Percentiles rank a stretch among this genome's conserved stretches.
Evolutionary conservation across 2,329 filamentous ascomycete species (phyloP).

Genomic region (Phoma sp.): DNA sequence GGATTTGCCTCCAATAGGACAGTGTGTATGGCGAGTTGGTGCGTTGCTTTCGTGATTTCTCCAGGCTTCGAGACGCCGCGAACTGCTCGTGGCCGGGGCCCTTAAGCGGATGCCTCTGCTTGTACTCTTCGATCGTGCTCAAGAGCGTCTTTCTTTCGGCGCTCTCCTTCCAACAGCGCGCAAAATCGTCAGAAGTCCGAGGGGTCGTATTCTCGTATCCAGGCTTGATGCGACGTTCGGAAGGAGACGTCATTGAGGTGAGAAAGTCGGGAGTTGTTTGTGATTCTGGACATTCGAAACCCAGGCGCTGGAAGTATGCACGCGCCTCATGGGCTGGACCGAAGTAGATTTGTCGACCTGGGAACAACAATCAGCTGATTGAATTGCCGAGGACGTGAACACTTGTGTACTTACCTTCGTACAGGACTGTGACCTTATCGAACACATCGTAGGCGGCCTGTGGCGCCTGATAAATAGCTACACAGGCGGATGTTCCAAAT

Average conservation of each 20-base stretch:
- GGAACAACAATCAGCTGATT: background rate
- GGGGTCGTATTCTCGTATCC: slow-evolving; percentile 54
- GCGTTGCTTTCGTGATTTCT: slow-evolving; percentile 59
- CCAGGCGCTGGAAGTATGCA: slow-evolving; percentile 71
- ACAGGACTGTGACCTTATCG: slow-evolving; percentile 73
- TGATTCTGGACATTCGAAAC: slow-evolving; percentile 72
- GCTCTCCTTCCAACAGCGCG: slow-evolving; percentile 61
- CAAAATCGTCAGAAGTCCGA: slow-evolving; percentile 45
- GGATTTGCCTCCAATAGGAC: slow-evolving; percentile 59
- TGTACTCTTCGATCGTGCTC: slow-evolving; percentile 51
- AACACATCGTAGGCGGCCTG: slow-evolving; percentile 72
- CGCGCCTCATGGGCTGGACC: slow-evolving; percentile 68
- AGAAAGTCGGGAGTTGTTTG: slow-evolving; percentile 65
- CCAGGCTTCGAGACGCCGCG: slow-evolving; percentile 48
- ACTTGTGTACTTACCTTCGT: slow-evolving; percentile 63
- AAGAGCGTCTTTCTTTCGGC: slow-evolving; percentile 48
- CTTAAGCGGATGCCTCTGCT: slow-evolving; percentile 54
- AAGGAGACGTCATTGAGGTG: slow-evolving; percentile 67
- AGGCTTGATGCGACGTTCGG: slow-evolving; percentile 49
- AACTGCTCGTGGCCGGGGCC: slow-evolving; percentile 52
- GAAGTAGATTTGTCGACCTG: slow-evolving; percentile 71
- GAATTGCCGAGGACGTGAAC: background rate
- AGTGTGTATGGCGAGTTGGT: slow-evolving; percentile 62
- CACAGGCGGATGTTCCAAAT: slow-evolving; percentile 56
- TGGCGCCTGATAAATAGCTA: slow-evolving; percentile 66